Conservation (phyloP, 176 grass and related monocot genomes). For the Rhynchospora pubera region DNA sequence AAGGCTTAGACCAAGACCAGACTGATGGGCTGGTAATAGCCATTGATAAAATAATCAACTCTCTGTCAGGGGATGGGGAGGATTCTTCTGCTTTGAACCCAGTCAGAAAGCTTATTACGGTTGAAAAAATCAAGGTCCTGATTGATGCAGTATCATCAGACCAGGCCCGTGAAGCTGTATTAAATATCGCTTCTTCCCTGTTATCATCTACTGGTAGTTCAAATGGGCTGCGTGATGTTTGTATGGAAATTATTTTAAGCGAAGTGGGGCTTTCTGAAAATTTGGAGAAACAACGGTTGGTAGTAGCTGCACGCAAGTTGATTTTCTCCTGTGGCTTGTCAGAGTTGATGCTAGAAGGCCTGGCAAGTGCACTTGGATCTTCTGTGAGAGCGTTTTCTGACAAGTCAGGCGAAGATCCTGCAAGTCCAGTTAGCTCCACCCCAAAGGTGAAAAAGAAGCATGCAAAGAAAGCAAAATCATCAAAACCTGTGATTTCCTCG, state of each 20-base stretch:
- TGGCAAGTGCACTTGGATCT: constrained; percentile 61
- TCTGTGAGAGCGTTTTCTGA: constrained; percentile 40
- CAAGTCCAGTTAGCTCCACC: constrained; percentile 25
- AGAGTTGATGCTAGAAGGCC: constrained; percentile 69
- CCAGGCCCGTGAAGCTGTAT: constrained; percentile 51
- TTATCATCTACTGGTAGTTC: constrained; percentile 48
- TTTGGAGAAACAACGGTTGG: constrained; percentile 41
- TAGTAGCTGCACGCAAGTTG: constrained; percentile 57
- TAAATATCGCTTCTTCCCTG: constrained; percentile 45
- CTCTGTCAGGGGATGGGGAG: constrained; percentile 36
- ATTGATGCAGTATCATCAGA: constrained; percentile 57
- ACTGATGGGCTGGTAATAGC: constrained; percentile 70
- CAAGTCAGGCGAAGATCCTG: constrained; percentile 31
- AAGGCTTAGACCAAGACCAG: constrained; percentile 53
- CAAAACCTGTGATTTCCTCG: constrained; percentile 22
- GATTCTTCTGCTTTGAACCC: constrained; percentile 28
- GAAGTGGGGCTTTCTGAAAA: constrained; percentile 38
- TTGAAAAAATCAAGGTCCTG: constrained; percentile 49
- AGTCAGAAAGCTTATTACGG: constrained; percentile 54
- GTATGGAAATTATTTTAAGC: constrained; percentile 56
- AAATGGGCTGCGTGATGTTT: constrained; percentile 39
- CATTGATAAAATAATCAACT: constrained; percentile 59
- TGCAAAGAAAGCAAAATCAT: constrained; percentile 54
- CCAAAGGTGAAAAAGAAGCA: constrained; percentile 60
- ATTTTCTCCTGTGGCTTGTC: constrained; percentile 45